Base-by-base conservation (phyloP, 2,329 filamentous ascomycete genomes). In the Cephalotrichum gorgonifer region DNA sequence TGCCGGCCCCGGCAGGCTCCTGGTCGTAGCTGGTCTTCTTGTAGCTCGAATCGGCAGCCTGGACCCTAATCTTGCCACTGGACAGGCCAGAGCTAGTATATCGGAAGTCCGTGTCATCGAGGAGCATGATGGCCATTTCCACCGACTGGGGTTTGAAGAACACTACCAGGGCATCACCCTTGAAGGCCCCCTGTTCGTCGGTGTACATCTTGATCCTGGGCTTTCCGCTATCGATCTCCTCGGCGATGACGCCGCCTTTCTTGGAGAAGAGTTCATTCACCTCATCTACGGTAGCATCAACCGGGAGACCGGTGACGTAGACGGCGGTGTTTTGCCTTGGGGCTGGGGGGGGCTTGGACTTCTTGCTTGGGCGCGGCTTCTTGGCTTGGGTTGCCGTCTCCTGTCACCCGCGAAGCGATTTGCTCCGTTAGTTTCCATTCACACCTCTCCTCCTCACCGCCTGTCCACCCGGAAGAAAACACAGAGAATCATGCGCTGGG, bases 111-210 rank as follows among this genome's bases (percentile, higher is more conserved):
- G 84, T 85, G 58, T 89, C 87, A 63, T 94, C 87, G 12, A 88
- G 74, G 58, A 93, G 74, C 69, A 83, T 81, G 55, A 91, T 86
- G 42, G 88, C 88, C 70, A 89, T 84, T 39, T 85, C 73, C 51
- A 98, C 91, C n/a, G 87, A 94, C 61, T 95, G 89, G 0, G 89
- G 86, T 57, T 93, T 88, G 76, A 95, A 96, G 69, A 94, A 98
- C 31, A 97, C 87, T 49, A 98, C 74, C 28, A 98, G 75, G 2
- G 88, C 90, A 62, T 97, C 90, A 52, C 93, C 93, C 62, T 96
- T 97, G 74, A 95, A 95, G 15, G 81, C 78, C 20, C 89, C 93
- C 1, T 83, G 68, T 1, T 85, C 80, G 62, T 96, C 83, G 20
- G 74, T 80, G 68, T 98, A 98, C 65, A 98, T 80, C 69, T 95